Base-by-base conservation (phyloP, 768 basidiomycete genomes). In the Harrya chromipes region DNA sequence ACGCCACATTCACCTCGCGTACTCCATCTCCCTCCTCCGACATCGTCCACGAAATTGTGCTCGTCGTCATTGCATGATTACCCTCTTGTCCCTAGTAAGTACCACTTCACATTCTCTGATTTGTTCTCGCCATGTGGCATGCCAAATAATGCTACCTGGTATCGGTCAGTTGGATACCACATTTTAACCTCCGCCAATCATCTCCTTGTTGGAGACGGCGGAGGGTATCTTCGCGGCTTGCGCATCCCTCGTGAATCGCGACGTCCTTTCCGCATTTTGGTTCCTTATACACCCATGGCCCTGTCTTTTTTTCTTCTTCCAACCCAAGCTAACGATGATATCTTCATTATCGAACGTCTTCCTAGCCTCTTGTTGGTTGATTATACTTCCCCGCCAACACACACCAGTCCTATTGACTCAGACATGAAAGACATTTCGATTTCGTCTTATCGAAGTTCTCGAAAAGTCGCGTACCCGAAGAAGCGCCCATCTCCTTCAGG, bases 401-500 rank as follows among this genome's bases (percentile, higher is more conserved):
- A 67, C 54, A 52, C 57, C 53, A 53, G 58, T 46, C 9, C 21
- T 44, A 29, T 61, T 16, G 17, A 49, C 49, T 42, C 57, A 75
- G 75, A 75, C 70, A 91, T 91, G 90, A 91, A 91, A 77, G 88
- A 90, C 74, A 72, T 79, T 54, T 80, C 84, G 27, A 70, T 68
- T 40, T 69, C 81, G 60, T 75, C 79, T 23, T 81, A 74, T 67
- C 80, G 77, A 59, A 76, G 78, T 63, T 76, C 83, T 55, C 79
- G 85, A 66, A 78, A 80, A 55, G 70, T 79, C 46, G 75, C 83
- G 58, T 92, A 92, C 63, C 85, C 85, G 42, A 90, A 85, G 83
- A 91, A 87, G 70, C 87, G 87, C 49, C 90, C 90, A 17, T 90
- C 89, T 19, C 88, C 87, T 36, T 72, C 87, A 71, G 88, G 89